A percentile compares a stretch with the other conserved stretches of the same genome.
Conservation (phyloP, 768 basidiomycete genomes). For the Brasilioporus rufonigricans region DNA sequence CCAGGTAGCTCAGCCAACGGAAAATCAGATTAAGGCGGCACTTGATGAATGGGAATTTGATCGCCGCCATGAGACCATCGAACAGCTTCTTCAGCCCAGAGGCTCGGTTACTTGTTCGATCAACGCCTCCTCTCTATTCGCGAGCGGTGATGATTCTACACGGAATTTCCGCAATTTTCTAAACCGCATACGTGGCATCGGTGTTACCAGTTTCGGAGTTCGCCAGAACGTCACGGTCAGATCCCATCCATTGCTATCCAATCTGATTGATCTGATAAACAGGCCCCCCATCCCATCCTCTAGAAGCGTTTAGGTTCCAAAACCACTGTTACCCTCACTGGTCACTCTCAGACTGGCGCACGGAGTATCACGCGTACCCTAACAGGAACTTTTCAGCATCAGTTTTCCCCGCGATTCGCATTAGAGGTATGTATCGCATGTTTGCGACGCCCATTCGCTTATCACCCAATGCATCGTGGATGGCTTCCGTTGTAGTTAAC, state of each 20-base stretch:
- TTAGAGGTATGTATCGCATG: conserved; percentile 39
- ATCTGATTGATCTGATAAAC: conserved; percentile 22
- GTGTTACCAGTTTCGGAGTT: conserved; percentile 35
- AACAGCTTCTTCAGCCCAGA: conserved; percentile 42
- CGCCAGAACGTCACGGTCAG: conserved; percentile 46
- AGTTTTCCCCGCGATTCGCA: conserved; percentile 63
- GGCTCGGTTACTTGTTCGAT: conserved; percentile 45
- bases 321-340: conserved; percentile 42
- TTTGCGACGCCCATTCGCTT: conserved; percentile 10
- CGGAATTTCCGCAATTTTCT: conserved; percentile 27
- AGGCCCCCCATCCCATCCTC: conserved; percentile 15
- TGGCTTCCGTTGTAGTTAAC: conserved; percentile 35
- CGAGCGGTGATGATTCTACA: conserved; percentile 30
- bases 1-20: conserved; percentile 21
- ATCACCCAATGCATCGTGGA: conserved; percentile 9
- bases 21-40: conserved; percentile 45
- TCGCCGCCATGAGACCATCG: conserved; percentile 36
- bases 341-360: conserved; percentile 32
- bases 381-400: conserved; percentile 71
- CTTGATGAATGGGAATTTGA: conserved; percentile 41
- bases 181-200: conserved; percentile 37
- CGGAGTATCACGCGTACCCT: conserved; percentile 41
- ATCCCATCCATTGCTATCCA: conserved; percentile 9
- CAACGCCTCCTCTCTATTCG: conserved; percentile 50
- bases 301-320: conserved; percentile 50